phyloP scores from a whole-genome alignment of 129 eudicot genomes.

The Centella asiatica region DNA sequence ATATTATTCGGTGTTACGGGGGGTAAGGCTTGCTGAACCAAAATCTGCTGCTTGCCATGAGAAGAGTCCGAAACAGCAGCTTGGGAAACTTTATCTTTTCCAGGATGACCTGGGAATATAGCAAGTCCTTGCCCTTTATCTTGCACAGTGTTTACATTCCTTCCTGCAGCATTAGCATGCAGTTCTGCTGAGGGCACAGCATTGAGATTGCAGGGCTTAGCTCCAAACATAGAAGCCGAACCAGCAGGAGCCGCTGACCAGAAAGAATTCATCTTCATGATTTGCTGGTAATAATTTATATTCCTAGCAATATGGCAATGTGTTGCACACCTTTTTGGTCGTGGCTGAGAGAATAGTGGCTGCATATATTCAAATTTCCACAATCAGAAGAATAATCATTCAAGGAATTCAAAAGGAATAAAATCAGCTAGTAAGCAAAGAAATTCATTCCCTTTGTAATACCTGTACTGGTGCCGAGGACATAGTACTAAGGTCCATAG shows the following conservation, averaged over 20 bases:
- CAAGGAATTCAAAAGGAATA: background rate
- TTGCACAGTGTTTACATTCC: conserved; percentile 29
- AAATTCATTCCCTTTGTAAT: background rate
- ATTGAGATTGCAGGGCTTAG: conserved; percentile 56
- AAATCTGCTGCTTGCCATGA: conserved; percentile 67
- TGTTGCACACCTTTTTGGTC: conserved; percentile 90
- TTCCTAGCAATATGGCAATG: conserved; percentile 89
- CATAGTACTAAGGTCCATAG: conserved; percentile 68
- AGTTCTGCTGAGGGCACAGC: conserved; percentile 56
- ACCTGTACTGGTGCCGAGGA: conserved; percentile 76
- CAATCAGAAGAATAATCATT: background rate
- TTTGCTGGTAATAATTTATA: conserved; percentile 65
- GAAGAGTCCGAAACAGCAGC: conserved; percentile 36
- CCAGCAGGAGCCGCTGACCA: conserved; percentile 77
- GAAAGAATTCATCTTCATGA: conserved; percentile 75
- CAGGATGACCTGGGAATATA: conserved; percentile 40
- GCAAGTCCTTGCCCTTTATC: conserved; percentile 50
- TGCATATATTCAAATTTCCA: conserved; percentile 17
- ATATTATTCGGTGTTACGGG: conserved; percentile 65
- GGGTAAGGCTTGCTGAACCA: conserved; percentile 74
- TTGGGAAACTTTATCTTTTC: conserved; percentile 56
- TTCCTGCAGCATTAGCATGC: conserved; percentile 36
- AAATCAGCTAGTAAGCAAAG: background rate
- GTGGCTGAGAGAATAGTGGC: conserved; percentile 85
- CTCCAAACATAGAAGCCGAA: conserved; percentile 60